phyloP scores from a whole-genome alignment of 2,329 filamentous ascomycete species.

The Aspergillus puulaauensis region DNA sequence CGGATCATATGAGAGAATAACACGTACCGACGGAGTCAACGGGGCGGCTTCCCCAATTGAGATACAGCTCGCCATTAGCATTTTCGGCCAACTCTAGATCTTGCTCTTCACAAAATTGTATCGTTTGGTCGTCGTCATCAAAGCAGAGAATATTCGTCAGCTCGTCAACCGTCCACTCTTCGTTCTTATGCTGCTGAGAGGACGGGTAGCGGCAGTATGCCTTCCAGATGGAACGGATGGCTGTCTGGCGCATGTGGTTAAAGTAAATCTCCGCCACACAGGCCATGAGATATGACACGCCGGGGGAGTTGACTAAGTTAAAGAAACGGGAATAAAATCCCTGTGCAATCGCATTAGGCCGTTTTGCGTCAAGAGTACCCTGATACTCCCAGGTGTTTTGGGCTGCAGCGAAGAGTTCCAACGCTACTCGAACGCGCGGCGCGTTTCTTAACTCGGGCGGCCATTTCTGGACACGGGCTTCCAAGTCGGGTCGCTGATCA shows the following conservation, averaged over 20 bases:
- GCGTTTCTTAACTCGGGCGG: constrained; percentile 51
- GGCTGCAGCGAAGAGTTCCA: constrained; percentile 58
- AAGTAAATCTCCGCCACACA: constrained; percentile 66
- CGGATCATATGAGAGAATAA: constrained; percentile 10
- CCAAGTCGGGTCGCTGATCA: constrained; percentile 53
- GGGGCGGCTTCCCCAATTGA: constrained; percentile 49
- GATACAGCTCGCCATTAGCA: constrained; percentile 47
- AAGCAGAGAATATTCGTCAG: constrained; percentile 55
- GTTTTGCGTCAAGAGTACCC: constrained; percentile 50
- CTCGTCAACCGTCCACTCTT: constrained; percentile 58
- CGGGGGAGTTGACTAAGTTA: constrained; percentile 53
- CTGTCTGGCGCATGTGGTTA: constrained; percentile 56
- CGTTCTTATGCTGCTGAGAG: constrained; percentile 50
- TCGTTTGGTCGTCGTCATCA: constrained; percentile 55
- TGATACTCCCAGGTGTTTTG: constrained; percentile 54
- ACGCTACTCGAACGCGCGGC: constrained; percentile 54
- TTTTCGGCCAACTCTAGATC: constrained; percentile 52
- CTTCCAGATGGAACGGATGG: constrained; percentile 56
- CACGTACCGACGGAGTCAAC: constrained; percentile 51
- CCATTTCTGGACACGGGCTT: constrained; percentile 59
- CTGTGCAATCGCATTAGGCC: constrained; percentile 55
- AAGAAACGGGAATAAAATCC: constrained; percentile 61
- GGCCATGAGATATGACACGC: constrained; percentile 62
- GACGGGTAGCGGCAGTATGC: constrained; percentile 49
- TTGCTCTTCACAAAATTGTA: constrained; percentile 54